Base-by-base conservation (phyloP, 306 rosid species). In the Trifolium fragiferum region DNA sequence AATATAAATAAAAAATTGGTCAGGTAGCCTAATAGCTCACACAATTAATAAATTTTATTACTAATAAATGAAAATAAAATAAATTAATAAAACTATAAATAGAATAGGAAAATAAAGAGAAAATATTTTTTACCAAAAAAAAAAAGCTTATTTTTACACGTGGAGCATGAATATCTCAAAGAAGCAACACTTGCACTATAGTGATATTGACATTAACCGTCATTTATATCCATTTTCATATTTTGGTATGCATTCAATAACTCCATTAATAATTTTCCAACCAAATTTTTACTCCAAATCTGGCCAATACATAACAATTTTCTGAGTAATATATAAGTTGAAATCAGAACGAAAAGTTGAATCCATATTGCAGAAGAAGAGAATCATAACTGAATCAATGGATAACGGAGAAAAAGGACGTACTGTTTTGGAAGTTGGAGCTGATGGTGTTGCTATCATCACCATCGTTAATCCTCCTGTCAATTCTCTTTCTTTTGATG, bases 381-480 rank as follows among this genome's bases (percentile, higher is more conserved):
- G 10, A 32, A 88, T 93, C 92, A 81, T 15, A 72, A 83, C 86
- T 49, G 23, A 62, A 35, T 27, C 10, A 5, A 57, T 57, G 63
- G 63, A 5, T 25, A 23, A 33, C 2, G 80, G 97, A 30, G 63
- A 0, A 2, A 23, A 33, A 3, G 80, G 97, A 30, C 84, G 88
- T 70, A 85, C 97, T 1, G 73, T 70, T 20, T 21, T 95, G 79
- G 96, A 95, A 33, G 93, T 95, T 16, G 99, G 97, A 59, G 72
- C 87, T 60, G 99, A 95, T 62, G 99, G 99, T 4, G 88, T 95
- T 16, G 99, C 91, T 76, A 25, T 95, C 76, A 90, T 95, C 87
- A 92, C 98, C 68, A 81, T 95, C 85, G 66, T 87, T 82, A 85
- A 95, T 57, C 99, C 99, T 74, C 99, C 99, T 33, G 97, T 95